These are phyloP conservation scores for Backusella liffmaniae DNA, from an alignment of 192 early-diverging fungal species.

Conservation along the genomic window DNA sequence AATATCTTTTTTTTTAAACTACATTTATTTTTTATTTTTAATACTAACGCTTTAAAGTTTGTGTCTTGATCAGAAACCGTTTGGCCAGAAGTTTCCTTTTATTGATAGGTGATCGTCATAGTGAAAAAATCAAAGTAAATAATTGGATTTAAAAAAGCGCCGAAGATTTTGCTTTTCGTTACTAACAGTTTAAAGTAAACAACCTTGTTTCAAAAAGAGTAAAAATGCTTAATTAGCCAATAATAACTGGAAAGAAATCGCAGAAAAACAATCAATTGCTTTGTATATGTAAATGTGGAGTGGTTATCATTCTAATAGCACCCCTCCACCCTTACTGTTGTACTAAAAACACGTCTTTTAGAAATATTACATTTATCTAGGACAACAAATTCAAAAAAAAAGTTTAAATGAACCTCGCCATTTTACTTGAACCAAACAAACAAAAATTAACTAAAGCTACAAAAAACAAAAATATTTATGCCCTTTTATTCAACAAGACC, in stretches of 20 bases:
- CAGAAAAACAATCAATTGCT: not conserved
- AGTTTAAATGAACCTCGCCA: not conserved
- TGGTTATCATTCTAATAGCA: not conserved
- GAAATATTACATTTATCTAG: not conserved
- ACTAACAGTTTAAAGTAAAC: not conserved
- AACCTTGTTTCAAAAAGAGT: not conserved
- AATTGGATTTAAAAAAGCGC: not conserved
- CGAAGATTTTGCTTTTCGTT: not conserved
- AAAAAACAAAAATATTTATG: not conserved
- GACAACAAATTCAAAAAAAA: not conserved
- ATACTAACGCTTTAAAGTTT: not conserved
- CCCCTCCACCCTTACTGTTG: not conserved
- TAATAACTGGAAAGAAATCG: not conserved
- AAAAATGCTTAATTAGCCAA: not conserved
- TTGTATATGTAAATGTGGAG: not conserved
- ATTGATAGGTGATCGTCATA: not conserved
- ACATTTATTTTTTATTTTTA: too few relatives aligned
- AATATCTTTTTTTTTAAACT: not conserved
- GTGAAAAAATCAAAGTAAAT: not conserved
- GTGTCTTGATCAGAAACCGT: not conserved
- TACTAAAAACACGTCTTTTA: not conserved
- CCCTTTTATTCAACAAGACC: conserved; percentile 36
- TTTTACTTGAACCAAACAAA: not conserved
- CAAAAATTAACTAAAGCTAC: not conserved
- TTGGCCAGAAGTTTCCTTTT: not conserved